Evolutionary conservation across 1,139 yeast genomes (phyloP).

Genomic region (Yamadazyma kanchanaburiensis): DNA sequence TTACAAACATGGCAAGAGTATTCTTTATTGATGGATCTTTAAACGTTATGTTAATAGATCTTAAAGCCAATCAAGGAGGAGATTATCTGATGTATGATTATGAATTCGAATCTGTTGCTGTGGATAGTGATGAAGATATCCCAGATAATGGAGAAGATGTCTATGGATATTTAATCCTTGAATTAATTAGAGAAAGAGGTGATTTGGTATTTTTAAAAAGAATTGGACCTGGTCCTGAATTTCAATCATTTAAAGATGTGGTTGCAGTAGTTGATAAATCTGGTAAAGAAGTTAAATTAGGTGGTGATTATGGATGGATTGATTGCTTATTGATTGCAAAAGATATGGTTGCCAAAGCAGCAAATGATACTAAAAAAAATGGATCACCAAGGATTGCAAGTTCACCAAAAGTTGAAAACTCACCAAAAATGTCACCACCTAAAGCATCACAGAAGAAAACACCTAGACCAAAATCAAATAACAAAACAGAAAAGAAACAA

Average conservation of each 20-base stretch:
- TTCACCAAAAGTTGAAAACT: constrained; percentile 1
- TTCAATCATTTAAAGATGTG: constrained; percentile 24
- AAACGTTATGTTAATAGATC: constrained; percentile 41
- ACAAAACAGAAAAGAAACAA: constrained; percentile 4
- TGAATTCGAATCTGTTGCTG: constrained; percentile 49
- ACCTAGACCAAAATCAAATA: constrained; percentile 5
- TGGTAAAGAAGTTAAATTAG: constrained; percentile 33
- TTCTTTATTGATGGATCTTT: constrained; percentile 37
- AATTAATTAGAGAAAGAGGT: constrained; percentile 53
- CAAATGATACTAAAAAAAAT: neutral
- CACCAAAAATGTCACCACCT: constrained; percentile 1
- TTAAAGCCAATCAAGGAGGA: constrained; percentile 50
- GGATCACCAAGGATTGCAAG: neutral
- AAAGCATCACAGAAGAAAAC: constrained; percentile 3
- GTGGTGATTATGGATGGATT: constrained; percentile 43
- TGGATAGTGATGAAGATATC: constrained; percentile 42
- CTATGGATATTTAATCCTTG: constrained; percentile 63
- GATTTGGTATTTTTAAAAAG: constrained; percentile 58
- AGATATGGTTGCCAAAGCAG: constrained; percentile 28
- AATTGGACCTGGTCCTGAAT: constrained; percentile 15
- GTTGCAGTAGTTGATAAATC: constrained; percentile 37
- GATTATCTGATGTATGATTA: constrained; percentile 77
- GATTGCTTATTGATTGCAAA: constrained; percentile 44
- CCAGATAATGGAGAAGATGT: constrained; percentile 21
- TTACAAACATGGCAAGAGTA: constrained; percentile 45